Conservation (phyloP, 768 basidiomycete genomes). For the Udeniomyces megalosporus region DNA sequence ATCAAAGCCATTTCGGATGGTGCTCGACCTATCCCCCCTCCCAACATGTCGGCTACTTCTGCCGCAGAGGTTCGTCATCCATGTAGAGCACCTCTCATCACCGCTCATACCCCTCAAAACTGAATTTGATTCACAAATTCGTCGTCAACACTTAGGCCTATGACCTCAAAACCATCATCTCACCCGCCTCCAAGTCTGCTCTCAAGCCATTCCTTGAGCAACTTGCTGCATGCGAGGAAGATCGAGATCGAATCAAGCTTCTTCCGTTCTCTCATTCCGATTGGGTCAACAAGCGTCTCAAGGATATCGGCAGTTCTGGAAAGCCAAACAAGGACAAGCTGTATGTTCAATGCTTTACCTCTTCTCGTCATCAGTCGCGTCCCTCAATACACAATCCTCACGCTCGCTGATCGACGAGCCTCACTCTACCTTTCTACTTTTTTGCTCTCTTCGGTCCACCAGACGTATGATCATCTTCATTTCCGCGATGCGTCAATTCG, state of each 20-base stretch:
- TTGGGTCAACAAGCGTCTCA: constrained; percentile 22
- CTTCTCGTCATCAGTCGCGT: neutral
- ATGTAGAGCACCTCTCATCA: neutral
- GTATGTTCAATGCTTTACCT: constrained; percentile 32
- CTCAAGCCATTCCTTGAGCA: constrained; percentile 29
- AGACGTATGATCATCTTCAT: constrained; percentile 59
- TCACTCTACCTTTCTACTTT: neutral
- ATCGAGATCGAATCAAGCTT: constrained; percentile 34
- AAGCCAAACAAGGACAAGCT: constrained; percentile 34
- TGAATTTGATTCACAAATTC: neutral
- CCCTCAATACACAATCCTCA: neutral
- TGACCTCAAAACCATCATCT: constrained; percentile 48
- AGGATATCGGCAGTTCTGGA: constrained; percentile 9
- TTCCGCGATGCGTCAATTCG: constrained; percentile 61
- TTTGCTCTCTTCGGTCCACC: constrained; percentile 32
- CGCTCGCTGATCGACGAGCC: too few species aligned
- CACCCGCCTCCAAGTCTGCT: constrained; percentile 42
- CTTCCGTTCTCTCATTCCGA: constrained; percentile 16
- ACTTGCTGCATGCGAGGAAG: constrained; percentile 33
- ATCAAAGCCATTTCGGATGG: constrained; percentile 18
- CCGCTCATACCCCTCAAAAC: constrained; percentile 1
- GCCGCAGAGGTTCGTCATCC: constrained; percentile 40
- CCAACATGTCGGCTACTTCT: constrained; percentile 47
- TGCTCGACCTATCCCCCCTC: constrained; percentile 58
- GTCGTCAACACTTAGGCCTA: constrained; percentile 23